Evolutionary conservation across 805 yeast species (phyloP), one percentile per base, ranked within the genome.

Genomic region (Zygoascus biomembranicola): DNA sequence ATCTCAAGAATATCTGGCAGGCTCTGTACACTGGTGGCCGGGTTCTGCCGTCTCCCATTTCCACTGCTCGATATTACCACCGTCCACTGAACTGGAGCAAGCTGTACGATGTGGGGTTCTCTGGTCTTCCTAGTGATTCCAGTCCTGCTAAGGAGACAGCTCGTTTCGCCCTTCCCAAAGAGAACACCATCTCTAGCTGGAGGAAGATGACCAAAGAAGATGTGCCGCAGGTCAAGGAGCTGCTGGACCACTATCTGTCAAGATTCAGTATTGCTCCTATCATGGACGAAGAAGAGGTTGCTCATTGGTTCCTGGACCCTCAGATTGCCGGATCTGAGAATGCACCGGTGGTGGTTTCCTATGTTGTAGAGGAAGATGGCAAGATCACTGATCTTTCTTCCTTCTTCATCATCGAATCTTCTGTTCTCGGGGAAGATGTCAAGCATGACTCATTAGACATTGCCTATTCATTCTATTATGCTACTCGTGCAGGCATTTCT

Each of bases 21-120:
- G 99, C 98, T 0, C 77, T 94, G 56, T 89, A 88, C 70, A 92
- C 99, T 9, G 96, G 92, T 0, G 99, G 98, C 10, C 81, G 84
- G 2, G 84, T 89, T 1, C 75, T 94, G 54, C 99, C 99, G 20
- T 82, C 90, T n/a, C 99, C 99, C 0, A 80, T 92, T 4, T 74
- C 95, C 11, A 82, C 88, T 1, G 84, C 95, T 66, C 79, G 97
- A 56, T 94, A 94, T 68, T 85, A 87, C 43, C 99, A 94, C 71
- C 85, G 99, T 62, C 95, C 97, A 1, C 73, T 94, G 59, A 86
- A 94, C 66, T 94, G 99, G 98, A 72, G 81, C 13, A 92, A 88
- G 65, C 76, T 94, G 23, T 75, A 86, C 63, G 96, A 89, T 52
- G 96, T 90, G 53, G 97, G 96, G 0, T 94, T 94, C 63, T 82